These are phyloP conservation scores for Microbotryum violaceum DNA, from an alignment of 1,284 basidiomycete genomes.

Conservation along the genomic window DNA sequence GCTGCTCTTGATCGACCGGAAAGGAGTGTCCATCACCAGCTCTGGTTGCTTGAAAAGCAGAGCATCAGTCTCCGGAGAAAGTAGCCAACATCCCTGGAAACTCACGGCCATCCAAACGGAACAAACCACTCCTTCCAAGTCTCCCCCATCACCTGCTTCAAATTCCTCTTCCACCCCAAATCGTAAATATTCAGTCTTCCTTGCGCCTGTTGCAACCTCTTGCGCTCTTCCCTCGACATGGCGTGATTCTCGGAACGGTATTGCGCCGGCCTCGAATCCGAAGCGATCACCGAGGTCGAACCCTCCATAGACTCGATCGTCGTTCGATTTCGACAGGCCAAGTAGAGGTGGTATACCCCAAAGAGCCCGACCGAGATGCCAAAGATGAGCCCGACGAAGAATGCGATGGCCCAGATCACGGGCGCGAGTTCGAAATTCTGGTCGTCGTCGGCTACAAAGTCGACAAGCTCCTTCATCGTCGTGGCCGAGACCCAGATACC, in stretches of 20 bases:
- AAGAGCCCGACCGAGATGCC: slow-evolving; percentile 17
- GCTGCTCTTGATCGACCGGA: slow-evolving; percentile 14
- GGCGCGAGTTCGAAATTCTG: slow-evolving; percentile 38
- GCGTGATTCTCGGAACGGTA: background rate
- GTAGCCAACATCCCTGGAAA: background rate
- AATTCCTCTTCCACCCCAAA: slow-evolving; percentile 14
- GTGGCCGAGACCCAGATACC: slow-evolving; percentile 34
- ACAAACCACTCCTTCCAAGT: slow-evolving; percentile 14
- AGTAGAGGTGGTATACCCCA: slow-evolving; percentile 33
- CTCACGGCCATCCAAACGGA: slow-evolving; percentile 25
- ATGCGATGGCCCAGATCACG: slow-evolving; percentile 39
- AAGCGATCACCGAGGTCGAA: background rate
- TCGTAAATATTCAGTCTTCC: slow-evolving; percentile 21
- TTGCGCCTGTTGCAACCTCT: background rate
- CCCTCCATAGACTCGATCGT: slow-evolving; percentile 43
- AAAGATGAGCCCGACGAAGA: slow-evolving; percentile 38
- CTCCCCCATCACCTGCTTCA: slow-evolving; percentile 15
- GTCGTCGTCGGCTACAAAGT: slow-evolving; percentile 12
- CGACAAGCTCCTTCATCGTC: slow-evolving; percentile 32
- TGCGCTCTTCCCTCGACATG: background rate
- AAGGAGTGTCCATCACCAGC: slow-evolving; percentile 21
- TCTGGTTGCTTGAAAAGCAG: background rate
- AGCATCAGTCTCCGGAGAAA: background rate
- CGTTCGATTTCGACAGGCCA: slow-evolving; percentile 39
- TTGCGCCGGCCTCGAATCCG: background rate